Evolutionary conservation across 768 basidiomycete species (phyloP), one percentile per base, ranked within the genome.

Genomic region (Leucocoprinus sp.): DNA sequence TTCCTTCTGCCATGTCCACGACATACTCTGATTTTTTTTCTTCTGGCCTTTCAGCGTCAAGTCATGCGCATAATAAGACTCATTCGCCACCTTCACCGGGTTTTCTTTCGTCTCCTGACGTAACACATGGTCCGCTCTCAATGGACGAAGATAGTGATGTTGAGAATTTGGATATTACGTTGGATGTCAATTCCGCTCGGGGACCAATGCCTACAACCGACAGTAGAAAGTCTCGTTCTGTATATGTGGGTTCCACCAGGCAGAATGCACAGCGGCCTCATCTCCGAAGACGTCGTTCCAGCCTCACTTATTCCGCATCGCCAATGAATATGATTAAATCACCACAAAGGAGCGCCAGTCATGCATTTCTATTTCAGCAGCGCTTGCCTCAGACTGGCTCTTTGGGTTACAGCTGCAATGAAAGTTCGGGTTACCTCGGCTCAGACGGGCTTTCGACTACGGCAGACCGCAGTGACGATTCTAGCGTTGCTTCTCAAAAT

Each of bases 1-100:
- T 31, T 6, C 27, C 27, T 14, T 31, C 43, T 15, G 21, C 21
- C 38, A 47, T 47, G 45, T 24, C 38, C 17, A 35, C 74, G 53
- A 59, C 69, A 28, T 84, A 84, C 55, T 84, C 82, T 23, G 64
- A 76, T 6, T 78, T 84, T 54, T 84, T 84, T 62, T 79, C 81
- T 24, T 82, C 81, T 31, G 82, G 82, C 17, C 70, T 84, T 27
- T 75, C 82, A 28, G 81, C 81, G 11, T 66, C 75, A 4, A 65
- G 65, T 34, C 51, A 60, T 33, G 38, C 55, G 28, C 48, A 54
- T 38, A 35, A 45, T 14, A 40, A 55, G 31, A 50, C 50, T 1
- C 37, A 45, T 28, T 15, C 44, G 50, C 57, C 53, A 33, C 52
- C 49, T 38, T 54, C 59, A 22, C 67, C 37, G 21, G 24, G 47